Evolutionary conservation across 495 filamentous ascomycete genomes (phyloP).

Genomic region (Sporormia fimetaria): DNA sequence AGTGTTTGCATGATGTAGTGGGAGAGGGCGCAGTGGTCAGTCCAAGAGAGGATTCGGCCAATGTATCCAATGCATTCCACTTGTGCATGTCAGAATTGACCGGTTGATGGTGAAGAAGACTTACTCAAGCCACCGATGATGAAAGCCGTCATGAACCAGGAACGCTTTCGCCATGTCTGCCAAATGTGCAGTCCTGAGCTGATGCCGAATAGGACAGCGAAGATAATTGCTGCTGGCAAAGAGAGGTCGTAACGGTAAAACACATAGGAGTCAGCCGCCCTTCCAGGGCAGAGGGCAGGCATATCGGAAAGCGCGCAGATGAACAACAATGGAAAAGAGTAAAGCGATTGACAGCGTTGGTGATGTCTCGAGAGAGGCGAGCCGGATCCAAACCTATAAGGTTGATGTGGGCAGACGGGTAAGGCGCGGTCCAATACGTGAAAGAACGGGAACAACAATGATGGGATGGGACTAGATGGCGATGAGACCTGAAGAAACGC

Average conservation of each 20-base stretch:
- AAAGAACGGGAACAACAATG: too few relatives aligned
- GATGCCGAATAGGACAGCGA: slow-evolving; percentile 39
- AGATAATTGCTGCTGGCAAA: slow-evolving; percentile 39
- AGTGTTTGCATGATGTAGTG: slow-evolving; percentile 32
- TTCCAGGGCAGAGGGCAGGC: too few relatives aligned
- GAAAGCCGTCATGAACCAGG: slow-evolving; percentile 49
- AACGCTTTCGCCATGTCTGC: slow-evolving; percentile 35
- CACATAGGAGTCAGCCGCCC: background rate
- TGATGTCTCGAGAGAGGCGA: too few relatives aligned
- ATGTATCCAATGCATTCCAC: slow-evolving; percentile 42
- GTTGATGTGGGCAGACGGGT: too few relatives aligned
- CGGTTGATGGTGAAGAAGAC: slow-evolving; percentile 17
- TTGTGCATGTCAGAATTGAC: slow-evolving; percentile 11
- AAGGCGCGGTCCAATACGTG: too few relatives aligned
- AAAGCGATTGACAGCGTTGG: too few relatives aligned
- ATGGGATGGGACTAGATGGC: too few relatives aligned
- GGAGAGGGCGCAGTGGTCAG: slow-evolving; percentile 14
- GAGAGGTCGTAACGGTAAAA: slow-evolving; percentile 45
- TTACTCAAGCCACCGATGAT: slow-evolving; percentile 43
- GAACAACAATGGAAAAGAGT: too few relatives aligned
- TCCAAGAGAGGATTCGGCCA: slow-evolving; percentile 28
- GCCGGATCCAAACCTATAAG: too few relatives aligned
- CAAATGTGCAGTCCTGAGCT: slow-evolving; percentile 37
- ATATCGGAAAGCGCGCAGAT: too few relatives aligned
- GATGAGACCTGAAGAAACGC: too few relatives aligned